Evolutionary conservation across 192 early-diverging fungal species (phyloP).

Genomic region (Dimargaris verticillata): DNA sequence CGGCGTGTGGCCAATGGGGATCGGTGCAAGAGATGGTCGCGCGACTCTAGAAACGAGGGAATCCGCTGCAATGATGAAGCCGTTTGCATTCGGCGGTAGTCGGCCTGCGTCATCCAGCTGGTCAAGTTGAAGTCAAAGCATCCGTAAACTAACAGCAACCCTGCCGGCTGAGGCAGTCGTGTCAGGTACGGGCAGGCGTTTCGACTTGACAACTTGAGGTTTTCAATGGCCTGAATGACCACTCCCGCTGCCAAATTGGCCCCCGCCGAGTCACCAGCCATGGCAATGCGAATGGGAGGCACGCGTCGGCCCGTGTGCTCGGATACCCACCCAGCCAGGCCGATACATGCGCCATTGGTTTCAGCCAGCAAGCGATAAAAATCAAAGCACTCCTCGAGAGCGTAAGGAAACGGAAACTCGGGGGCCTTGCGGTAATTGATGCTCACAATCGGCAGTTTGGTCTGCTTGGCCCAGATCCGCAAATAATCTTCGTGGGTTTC

Average conservation of each 20-base stretch:
- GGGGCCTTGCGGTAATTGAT: conserved; percentile 92
- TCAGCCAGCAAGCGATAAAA: conserved; percentile 58
- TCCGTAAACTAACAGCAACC: conserved; percentile 76
- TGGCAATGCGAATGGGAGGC: conserved; percentile 47
- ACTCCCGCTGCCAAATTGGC: conserved; percentile 70
- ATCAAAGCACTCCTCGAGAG: conserved; percentile 81
- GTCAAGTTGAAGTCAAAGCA: conserved; percentile 79
- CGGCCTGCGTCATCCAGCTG: conserved; percentile 68
- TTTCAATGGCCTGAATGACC: conserved; percentile 63
- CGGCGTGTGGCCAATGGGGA: conserved; percentile 37
- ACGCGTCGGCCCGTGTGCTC: conserved; percentile 9
- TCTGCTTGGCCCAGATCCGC: conserved; percentile 58
- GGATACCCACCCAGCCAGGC: conserved; percentile 39
- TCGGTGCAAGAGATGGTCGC: conserved; percentile 45
- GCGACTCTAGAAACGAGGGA: conserved; percentile 30
- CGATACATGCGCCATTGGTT: conserved; percentile 60
- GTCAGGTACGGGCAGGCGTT: not conserved
- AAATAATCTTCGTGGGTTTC: conserved; percentile 73
- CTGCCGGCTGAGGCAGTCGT: conserved; percentile 45
- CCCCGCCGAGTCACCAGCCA: conserved; percentile 91
- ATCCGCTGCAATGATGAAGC: conserved; percentile 16
- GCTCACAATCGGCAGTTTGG: conserved; percentile 53
- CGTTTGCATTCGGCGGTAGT: conserved; percentile 20
- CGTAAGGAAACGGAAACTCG: conserved; percentile 86
- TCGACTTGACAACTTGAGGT: conserved; percentile 19